Evolutionary conservation across 2,329 filamentous ascomycete species (phyloP), one percentile per base, ranked within the genome.

Genomic region (Ceratocystis smalleyi): DNA sequence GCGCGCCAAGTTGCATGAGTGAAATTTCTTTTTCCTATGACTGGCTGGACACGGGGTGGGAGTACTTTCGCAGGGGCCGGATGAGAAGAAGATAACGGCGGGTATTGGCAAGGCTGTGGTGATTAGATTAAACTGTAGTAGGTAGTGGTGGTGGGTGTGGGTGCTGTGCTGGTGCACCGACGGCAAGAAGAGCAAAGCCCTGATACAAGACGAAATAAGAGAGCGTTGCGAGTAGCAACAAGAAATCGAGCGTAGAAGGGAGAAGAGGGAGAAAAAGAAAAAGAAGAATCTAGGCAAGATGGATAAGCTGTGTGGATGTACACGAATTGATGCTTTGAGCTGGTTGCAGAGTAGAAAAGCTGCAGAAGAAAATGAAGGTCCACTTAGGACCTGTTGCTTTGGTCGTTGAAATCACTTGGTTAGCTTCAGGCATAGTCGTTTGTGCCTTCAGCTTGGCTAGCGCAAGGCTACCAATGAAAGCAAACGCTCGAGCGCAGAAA

Each of bases 291-390:
- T 40, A 40, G 35, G 3, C 35, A 40, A 12, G 35, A 40, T 40
- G 1, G 35, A 40, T 40, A 12, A 40, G 3, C 3, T 40, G 35
- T 3, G 10, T 40, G 35, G 35, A 40, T 40, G 35, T 40, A 15
- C 35, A 40, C 35, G 35, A 40, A 40, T 40, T 40, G 35, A 51
- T 24, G 47, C 22, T n/a, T 51, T 22, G 27, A 30, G 27, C 54
- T 6, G 54, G 54, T 57, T 35, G 54, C 15, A 8, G 35, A 12
- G 17, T 17, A 55, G 51, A 55, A 35, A 32, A 17, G 22, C 15
- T 24, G 24, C 27, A 12, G 54, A 57, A 35, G 54, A 57, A 57
- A 57, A 57, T 57, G 54, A 30, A 57, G 54, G 24, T 57, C 54
- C 22, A n/a, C 54, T 55, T 30, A 15, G 51, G 7, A 30, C 10